Percentiles rank a stretch among this genome's conserved stretches.
Evolutionary conservation across 2,329 filamentous ascomycete genomes (phyloP).

Genomic region (Trichophyton benhamiae): DNA sequence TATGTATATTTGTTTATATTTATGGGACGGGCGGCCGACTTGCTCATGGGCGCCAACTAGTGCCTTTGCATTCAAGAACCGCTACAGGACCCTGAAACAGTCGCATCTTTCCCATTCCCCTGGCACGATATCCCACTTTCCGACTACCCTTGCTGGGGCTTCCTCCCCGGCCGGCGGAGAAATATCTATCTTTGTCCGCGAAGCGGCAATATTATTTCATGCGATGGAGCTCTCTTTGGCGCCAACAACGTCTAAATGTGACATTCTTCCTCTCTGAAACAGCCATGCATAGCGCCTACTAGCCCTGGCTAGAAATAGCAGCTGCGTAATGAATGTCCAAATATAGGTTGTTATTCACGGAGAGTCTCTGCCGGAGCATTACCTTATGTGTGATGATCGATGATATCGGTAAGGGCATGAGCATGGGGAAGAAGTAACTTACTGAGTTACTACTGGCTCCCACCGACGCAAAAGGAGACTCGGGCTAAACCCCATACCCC

Average conservation of each 20-base stretch:
- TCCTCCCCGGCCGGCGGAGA: neutral
- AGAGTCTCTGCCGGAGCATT: neutral
- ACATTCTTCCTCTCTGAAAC: neutral
- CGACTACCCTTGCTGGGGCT: neutral
- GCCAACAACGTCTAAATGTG: neutral
- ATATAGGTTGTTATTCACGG: neutral
- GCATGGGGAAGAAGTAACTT: neutral
- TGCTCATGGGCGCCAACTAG: neutral
- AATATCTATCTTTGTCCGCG: conserved; percentile 2
- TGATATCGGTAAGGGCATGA: too few relatives aligned
- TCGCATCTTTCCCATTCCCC: neutral
- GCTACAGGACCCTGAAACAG: neutral
- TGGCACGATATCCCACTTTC: neutral
- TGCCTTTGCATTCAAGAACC: neutral
- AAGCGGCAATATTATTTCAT: conserved; percentile 4
- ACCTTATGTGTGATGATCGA: neutral
- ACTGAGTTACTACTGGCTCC: neutral
- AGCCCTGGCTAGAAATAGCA: neutral
- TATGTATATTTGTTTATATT: neutral
- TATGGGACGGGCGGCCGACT: neutral
- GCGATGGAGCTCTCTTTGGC: conserved; percentile 5
- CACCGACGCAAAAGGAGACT: neutral
- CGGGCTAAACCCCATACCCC: neutral
- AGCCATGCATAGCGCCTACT: neutral
- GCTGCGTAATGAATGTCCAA: neutral